These are phyloP conservation scores for Dioszegia aurantiaca DNA, from an alignment of 768 basidiomycete genomes.

Conservation along the genomic window DNA sequence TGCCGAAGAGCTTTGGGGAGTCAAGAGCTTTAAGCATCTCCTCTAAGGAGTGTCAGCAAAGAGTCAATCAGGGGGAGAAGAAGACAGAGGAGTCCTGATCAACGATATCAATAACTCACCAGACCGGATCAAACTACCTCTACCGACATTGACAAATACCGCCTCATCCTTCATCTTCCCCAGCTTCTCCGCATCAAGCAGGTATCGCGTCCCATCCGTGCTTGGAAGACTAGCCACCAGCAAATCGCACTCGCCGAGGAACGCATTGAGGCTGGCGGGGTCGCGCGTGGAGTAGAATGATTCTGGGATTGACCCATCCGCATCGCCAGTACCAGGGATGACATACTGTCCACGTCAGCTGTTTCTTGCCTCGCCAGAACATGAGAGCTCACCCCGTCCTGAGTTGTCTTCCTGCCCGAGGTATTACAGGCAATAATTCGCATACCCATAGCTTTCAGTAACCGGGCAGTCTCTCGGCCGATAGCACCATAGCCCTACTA, in stretches of 20 bases:
- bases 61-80: neutral
- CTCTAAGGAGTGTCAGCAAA: conserved; percentile 20
- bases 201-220: conserved; percentile 34
- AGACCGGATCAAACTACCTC: conserved; percentile 50
- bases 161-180: conserved; percentile 49
- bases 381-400: conserved; percentile 39
- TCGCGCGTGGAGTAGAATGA: conserved; percentile 41
- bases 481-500: conserved; percentile 48
- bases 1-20: conserved; percentile 33
- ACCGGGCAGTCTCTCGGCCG: conserved; percentile 46
- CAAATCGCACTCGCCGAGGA: conserved; percentile 42
- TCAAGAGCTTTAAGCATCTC: conserved; percentile 36
- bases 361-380: too few species aligned
- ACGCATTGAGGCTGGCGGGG: conserved; percentile 30
- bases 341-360: conserved; percentile 34
- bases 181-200: conserved; percentile 38
- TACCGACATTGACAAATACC: conserved; percentile 52
- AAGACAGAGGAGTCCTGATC: neutral
- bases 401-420: conserved; percentile 35
- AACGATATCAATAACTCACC: conserved; percentile 21
- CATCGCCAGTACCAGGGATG: conserved; percentile 49
- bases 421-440: conserved; percentile 50
- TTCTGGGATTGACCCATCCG: conserved; percentile 44
- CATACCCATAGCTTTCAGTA: conserved; percentile 45
- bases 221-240: conserved; percentile 45